A percentile compares a stretch with the other conserved stretches of the same genome.
phyloP scores from a whole-genome alignment of 2,329 filamentous ascomycete species.

The Talaromyces atroroseus region DNA sequence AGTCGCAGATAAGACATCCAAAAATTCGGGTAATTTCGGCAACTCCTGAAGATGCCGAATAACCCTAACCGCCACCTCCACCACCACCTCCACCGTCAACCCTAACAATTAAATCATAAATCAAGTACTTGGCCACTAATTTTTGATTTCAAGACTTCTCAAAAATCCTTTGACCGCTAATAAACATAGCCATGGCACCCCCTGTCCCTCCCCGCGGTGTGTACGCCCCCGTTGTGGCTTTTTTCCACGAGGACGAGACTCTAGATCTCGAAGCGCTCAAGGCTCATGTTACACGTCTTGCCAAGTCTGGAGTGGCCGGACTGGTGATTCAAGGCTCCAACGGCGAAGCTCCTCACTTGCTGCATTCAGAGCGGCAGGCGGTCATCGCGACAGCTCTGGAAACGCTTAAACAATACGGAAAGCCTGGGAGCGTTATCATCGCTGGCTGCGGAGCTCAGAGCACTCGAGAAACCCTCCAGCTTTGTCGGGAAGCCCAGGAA shows the following conservation, averaged over 20 bases:
- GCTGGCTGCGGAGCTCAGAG: constrained; percentile 67
- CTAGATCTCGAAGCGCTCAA: constrained; percentile 37
- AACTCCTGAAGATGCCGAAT: no score
- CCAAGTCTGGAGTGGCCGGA: constrained; percentile 36
- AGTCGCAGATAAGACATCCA: no score
- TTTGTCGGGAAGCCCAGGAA: constrained; percentile 30
- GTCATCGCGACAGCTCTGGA: constrained; percentile 45
- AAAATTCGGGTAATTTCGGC: no score
- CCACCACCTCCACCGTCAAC: no score
- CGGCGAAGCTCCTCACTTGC: constrained; percentile 46
- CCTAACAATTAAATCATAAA: no score
- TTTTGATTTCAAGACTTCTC: no score
- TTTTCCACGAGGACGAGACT: constrained; percentile 42
- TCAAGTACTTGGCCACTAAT: no score
- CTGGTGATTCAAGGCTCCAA: constrained; percentile 47
- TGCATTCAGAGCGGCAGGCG: constrained; percentile 45
- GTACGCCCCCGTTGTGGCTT: constrained; percentile 44
- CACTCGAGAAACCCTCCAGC: constrained; percentile 60
- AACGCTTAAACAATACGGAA: constrained; percentile 22
- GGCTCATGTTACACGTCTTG: constrained; percentile 42
- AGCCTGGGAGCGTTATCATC: constrained; percentile 44
- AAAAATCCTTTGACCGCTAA: no score
- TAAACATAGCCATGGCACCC: not conserved
- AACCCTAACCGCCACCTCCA: no score
- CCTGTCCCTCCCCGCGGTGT: constrained; percentile 25